phyloP scores from a whole-genome alignment of 2,329 filamentous ascomycete genomes.

The Phaeosphaeriaceae sp. region DNA sequence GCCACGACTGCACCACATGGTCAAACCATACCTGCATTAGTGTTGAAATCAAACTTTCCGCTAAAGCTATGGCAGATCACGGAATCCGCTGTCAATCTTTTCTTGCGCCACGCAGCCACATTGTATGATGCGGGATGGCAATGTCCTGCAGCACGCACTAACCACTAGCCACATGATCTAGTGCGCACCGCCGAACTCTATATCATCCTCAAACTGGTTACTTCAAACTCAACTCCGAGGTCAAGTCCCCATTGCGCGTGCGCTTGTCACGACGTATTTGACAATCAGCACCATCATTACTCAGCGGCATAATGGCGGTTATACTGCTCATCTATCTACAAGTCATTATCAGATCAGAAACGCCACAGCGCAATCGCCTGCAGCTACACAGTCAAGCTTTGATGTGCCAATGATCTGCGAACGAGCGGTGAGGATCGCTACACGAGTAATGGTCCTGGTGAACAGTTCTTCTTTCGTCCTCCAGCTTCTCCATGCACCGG shows the following conservation, averaged over 20 bases:
- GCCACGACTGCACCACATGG: conserved; percentile 17
- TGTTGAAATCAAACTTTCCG: conserved; percentile 15
- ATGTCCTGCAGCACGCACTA: conserved; percentile 19
- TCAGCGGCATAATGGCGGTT: neutral
- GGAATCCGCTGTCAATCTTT: conserved; percentile 28
- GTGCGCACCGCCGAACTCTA: conserved; percentile 21
- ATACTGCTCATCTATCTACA: neutral
- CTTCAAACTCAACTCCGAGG: conserved; percentile 5
- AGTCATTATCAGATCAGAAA: neutral
- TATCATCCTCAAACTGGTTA: conserved; percentile 22
- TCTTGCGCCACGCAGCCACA: conserved; percentile 14
- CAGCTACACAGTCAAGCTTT: neutral
- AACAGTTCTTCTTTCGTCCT: neutral
- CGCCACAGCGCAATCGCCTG: neutral
- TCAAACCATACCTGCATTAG: conserved; percentile 22
- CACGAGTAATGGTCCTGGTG: conserved; percentile 2
- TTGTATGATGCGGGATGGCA: neutral
- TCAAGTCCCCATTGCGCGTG: neutral
- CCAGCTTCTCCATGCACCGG: neutral
- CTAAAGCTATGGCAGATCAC: conserved; percentile 20
- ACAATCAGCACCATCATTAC: neutral
- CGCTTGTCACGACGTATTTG: neutral
- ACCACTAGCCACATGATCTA: conserved; percentile 14
- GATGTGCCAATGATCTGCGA: conserved; percentile 4
- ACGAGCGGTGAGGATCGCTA: conserved; percentile 3